phyloP scores from a whole-genome alignment of 2,329 filamentous ascomycete genomes.

The Diaporthe velutina region DNA sequence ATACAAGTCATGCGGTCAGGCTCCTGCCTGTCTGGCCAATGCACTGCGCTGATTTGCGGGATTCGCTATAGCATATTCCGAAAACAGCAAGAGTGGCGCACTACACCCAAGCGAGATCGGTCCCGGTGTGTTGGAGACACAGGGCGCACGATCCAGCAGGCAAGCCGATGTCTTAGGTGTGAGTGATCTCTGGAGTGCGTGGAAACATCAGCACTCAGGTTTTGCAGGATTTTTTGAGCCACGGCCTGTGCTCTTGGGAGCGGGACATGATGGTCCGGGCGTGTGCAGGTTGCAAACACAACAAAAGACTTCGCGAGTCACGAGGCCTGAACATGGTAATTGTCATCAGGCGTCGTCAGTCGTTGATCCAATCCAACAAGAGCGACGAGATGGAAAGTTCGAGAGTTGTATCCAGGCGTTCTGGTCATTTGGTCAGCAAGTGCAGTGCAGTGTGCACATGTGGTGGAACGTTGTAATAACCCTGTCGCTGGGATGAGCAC shows the following conservation, averaged over 20 bases:
- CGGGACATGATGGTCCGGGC: neutral
- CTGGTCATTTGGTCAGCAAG: conserved; percentile 3
- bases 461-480: conserved; percentile 5
- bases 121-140: conserved; percentile 7
- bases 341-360: neutral
- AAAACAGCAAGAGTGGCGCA: conserved; percentile 1
- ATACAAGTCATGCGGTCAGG: conserved; percentile 11
- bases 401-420: neutral
- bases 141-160: conserved; percentile 2
- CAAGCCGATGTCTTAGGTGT: neutral
- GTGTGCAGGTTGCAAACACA: neutral
- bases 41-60: conserved; percentile 1
- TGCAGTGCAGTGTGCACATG: neutral
- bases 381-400: neutral
- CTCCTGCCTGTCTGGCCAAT: neutral
- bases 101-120: conserved; percentile 21
- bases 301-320: neutral
- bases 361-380: neutral
- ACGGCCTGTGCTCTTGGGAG: neutral
- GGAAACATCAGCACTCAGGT: no score
- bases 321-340: neutral
- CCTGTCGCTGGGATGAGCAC: conserved; percentile 6
- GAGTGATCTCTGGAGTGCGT: neutral
- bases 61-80: neutral
- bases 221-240: neutral